Evolutionary conservation across 2,329 filamentous ascomycete species (phyloP), one percentile per base, ranked within the genome.

Genomic region (Camptophora hylomeconis): DNA sequence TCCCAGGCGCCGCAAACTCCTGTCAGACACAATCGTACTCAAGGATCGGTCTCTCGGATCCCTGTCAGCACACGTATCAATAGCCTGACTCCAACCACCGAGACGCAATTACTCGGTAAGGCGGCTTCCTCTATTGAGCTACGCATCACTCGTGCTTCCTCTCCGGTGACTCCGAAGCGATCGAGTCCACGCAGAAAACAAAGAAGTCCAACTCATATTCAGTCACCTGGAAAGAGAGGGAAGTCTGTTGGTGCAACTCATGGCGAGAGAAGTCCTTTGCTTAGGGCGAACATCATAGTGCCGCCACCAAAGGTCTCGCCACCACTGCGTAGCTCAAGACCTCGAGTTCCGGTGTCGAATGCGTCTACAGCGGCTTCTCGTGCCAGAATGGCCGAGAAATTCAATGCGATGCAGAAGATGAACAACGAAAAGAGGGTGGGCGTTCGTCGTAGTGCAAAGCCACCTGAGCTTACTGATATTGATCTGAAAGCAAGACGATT

Each of bases 401-500:
- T 72, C 30, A 38, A 57, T 53, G 17, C 52, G 45, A 36, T 49
- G 59, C 27, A 59, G 54, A 46, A 54, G 37, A 32, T 47, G 50
- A 26, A 53, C 29, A 49, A 36, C 26, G 48, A 50, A 17, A 32
- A 36, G 7, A 47, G 49, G 41, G 53, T 41, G 28, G 38, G 48
- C 15, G 49, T 49, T 34, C 45, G 47, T 26, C 48, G 51, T 30
- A 51, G 49, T 36, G 57, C 56, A 38, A 60, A 56, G 39, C 60
- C 69, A 18, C 67, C 67, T n/a, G 67, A 72, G 45, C 45, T 86
- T 34, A 77, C 77, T 1, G 77, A 78, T 35, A 80, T 92, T 29
- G 81, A 93, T 53, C 89, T 92, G 49, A 82, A 79, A 35, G 80
- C 81, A 41, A 70, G 82, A 28, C 69, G 84, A 43, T 77, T 83